phyloP scores from a whole-genome alignment of 169 alveolate species.

The Plasmodium vivax region DNA sequence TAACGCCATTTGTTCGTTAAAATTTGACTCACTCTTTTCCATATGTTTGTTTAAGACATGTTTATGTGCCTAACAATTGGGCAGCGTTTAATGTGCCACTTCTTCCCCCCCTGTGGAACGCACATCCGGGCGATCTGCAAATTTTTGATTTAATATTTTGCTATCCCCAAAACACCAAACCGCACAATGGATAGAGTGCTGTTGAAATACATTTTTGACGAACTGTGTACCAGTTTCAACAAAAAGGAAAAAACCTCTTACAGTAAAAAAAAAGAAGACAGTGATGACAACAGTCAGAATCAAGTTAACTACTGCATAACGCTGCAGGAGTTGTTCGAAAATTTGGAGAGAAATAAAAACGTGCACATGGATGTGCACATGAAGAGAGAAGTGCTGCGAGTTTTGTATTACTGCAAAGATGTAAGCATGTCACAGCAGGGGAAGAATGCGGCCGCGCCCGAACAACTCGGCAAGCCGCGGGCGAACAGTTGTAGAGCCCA shows the following conservation, averaged over 20 bases:
- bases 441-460: not conserved
- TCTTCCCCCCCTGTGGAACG: not conserved
- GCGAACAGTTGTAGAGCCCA: not conserved
- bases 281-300: not conserved
- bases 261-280: conserved; percentile 2
- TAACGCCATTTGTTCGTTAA: not conserved
- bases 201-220: conserved; percentile 44
- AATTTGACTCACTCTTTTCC: not conserved
- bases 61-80: not conserved
- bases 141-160: not conserved
- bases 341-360: conserved; percentile 48
- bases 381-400: conserved; percentile 54
- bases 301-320: conserved; percentile 40
- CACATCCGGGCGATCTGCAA: not conserved
- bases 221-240: conserved; percentile 48
- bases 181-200: conserved; percentile 32
- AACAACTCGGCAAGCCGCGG: not conserved
- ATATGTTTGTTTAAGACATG: not conserved
- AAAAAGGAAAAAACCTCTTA: conserved; percentile 23
- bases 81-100: not conserved
- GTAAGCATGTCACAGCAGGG: conserved; percentile 22
- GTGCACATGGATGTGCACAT: conserved; percentile 56
- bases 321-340: conserved; percentile 50
- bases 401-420: conserved; percentile 37
- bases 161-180: not conserved